phyloP scores from a whole-genome alignment of 108 stramenopile genomes.

The Cyclotella distinguenda region DNA sequence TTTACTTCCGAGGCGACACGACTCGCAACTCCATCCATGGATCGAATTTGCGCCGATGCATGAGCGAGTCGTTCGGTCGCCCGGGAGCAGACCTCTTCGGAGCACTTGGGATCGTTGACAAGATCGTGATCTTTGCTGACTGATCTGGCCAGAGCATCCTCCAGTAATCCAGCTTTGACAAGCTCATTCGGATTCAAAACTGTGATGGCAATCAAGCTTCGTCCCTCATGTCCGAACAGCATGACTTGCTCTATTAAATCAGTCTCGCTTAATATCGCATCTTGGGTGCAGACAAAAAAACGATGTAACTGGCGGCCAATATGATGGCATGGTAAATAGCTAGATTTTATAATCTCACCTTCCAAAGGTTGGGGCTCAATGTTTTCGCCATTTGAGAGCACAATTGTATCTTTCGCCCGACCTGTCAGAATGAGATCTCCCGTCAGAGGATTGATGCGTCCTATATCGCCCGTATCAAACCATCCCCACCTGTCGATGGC shows the following conservation, averaged over 20 bases:
- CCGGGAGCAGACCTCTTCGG: slow-evolving; percentile 57
- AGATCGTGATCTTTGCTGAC: slow-evolving; percentile 60
- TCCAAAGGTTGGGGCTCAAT: slow-evolving; percentile 59
- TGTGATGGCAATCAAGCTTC: slow-evolving; percentile 73
- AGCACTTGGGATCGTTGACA: slow-evolving; percentile 77
- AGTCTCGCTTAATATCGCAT: slow-evolving; percentile 62
- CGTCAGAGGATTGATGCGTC: slow-evolving; percentile 59
- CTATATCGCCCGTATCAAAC: slow-evolving; percentile 79
- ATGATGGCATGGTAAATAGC: background rate
- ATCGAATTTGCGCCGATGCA: slow-evolving; percentile 57
- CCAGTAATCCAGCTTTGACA: slow-evolving; percentile 60
- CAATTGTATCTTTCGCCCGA: slow-evolving; percentile 78
- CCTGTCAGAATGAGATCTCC: slow-evolving; percentile 68
- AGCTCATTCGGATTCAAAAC: slow-evolving; percentile 79
- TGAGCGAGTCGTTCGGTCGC: slow-evolving; percentile 55
- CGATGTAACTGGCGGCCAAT: too few relatives aligned
- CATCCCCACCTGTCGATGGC: slow-evolving; percentile 65
- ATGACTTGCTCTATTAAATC: slow-evolving; percentile 90
- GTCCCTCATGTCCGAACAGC: slow-evolving; percentile 90
- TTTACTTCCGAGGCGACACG: slow-evolving; percentile 54
- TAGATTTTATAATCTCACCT: background rate
- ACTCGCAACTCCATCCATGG: slow-evolving; percentile 49
- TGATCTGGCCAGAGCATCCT: slow-evolving; percentile 38
- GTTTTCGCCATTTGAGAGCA: slow-evolving; percentile 70
- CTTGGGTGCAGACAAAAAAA: slow-evolving; percentile 1